A percentile compares a stretch with the other conserved stretches of the same genome.
These are phyloP conservation scores for Clarireedia homoeocarpa DNA, from an alignment of 2,329 filamentous ascomycete genomes.

Conservation along the genomic window DNA sequence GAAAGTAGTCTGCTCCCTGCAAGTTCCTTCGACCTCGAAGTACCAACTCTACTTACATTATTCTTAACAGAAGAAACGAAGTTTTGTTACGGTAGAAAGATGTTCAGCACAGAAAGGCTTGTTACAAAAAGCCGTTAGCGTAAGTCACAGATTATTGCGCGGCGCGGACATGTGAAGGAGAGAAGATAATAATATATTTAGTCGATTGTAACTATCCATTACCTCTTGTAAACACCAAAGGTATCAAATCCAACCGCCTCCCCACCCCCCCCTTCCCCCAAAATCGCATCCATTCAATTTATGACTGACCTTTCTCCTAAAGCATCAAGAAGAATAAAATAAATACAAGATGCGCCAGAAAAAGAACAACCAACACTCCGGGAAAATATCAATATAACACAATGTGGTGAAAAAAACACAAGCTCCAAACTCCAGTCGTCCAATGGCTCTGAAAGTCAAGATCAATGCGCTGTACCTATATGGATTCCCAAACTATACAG, in stretches of 20 bases:
- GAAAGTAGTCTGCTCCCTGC: too few species aligned
- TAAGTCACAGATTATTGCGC: too few species aligned
- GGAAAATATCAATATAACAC: slow-evolving; percentile 8
- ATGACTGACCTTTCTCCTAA: slow-evolving; percentile 5
- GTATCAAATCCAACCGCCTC: slow-evolving; percentile 23
- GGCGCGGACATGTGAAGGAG: not conserved
- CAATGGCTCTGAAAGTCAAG: slow-evolving; percentile 6
- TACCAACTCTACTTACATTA: too few species aligned
- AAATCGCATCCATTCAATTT: slow-evolving; percentile 19
- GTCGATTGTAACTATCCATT: not conserved
- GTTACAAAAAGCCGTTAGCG: too few species aligned
- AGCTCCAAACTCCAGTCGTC: slow-evolving; percentile 11
- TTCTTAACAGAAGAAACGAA: too few species aligned
- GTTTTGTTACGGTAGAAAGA: too few species aligned
- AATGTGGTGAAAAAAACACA: not conserved
- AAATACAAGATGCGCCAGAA: slow-evolving; percentile 10
- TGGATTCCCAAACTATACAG: slow-evolving; percentile 10
- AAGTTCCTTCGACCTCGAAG: too few species aligned
- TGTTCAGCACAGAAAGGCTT: too few species aligned
- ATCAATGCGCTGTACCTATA: slow-evolving; percentile 11
- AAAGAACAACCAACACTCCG: not conserved
- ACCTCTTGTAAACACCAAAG: slow-evolving; percentile 20
- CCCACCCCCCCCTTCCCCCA: not conserved
- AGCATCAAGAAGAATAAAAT: not conserved
- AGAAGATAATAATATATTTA: not conserved